Evolutionary conservation across 768 basidiomycete species (phyloP), one percentile per base, ranked within the genome.

Genomic region (Leccinum rimulosum): DNA sequence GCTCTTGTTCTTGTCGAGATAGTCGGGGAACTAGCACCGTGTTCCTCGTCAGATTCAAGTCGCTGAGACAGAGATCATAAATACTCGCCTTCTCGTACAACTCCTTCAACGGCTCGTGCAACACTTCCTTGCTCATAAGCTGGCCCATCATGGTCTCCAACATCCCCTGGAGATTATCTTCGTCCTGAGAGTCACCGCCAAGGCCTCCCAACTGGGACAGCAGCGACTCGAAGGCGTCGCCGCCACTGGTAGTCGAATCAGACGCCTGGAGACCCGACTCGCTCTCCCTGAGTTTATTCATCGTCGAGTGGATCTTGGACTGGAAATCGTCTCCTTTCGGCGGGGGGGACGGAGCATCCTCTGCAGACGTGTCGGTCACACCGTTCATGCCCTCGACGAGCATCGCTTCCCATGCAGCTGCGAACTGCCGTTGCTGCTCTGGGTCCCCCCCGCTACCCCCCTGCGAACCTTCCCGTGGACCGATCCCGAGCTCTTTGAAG

Each of bases 61-160:
- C n/a, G 7, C 27, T 6, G 22, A 50, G 50, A 56, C 3, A 12
- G 3, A 30, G 19, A 3, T n/a, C 1, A 5, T 5, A 22, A 10
- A 47, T 5, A 27, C 69, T 52, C 51, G 52, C 68, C 63, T 71
- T 73, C 8, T 73, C 67, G 50, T 70, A 15, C 52, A 96, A 73
- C 68, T 96, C 93, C 64, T 89, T 91, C 58, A 95, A 69, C 0
- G 94, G 93, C 49, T 93, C 91, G 63, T 94, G 88, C n/a, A 95
- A 74, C 84, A 74, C 61, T 0, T 74, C 68, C 38, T 72, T 74
- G 38, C 64, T 43, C 72, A 72, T 74, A 33, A 74, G 61, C 40
- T 70, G 68, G 3, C 70, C 63, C 70, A 72, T 72, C 70, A 95
- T 89, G 27, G 70, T 81, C 70, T 95, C 91, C 9, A 96, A 78